phyloP scores from a whole-genome alignment of 2,329 filamentous ascomycete species.

The Sclerotinia spermophila region DNA sequence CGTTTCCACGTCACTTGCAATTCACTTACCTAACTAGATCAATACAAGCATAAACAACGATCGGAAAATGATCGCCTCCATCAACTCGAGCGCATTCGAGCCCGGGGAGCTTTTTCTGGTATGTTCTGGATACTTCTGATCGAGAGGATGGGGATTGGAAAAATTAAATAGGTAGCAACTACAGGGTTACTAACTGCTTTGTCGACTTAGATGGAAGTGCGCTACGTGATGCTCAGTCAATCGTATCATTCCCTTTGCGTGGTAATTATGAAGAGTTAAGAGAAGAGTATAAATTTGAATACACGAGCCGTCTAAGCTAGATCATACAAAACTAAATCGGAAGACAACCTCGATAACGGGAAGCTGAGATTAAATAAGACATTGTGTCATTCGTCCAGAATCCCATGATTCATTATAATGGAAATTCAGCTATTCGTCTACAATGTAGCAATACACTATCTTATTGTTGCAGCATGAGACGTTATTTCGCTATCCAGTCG shows the following conservation, averaged over 20 bases:
- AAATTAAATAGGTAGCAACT: background rate
- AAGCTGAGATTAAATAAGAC: background rate
- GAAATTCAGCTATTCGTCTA: background rate
- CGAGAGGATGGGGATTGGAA: background rate
- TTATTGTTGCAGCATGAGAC: background rate
- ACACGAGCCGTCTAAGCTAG: background rate
- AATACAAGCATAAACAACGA: background rate
- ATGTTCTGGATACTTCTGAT: background rate
- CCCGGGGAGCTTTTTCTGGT: no score
- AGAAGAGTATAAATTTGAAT: background rate
- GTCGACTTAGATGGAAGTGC: background rate
- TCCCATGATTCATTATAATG: background rate
- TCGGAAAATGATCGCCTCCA: no score
- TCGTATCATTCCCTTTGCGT: background rate
- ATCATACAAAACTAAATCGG: no score
- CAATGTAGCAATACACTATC: background rate
- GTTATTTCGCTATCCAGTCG: background rate
- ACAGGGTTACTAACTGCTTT: background rate
- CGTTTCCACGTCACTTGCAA: rapidly evolving
- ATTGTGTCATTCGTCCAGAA: rapidly evolving
- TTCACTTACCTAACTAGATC: no score
- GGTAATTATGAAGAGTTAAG: rapidly evolving
- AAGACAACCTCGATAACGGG: background rate
- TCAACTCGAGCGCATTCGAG: no score
- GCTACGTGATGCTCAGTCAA: background rate